A percentile compares a stretch with the other conserved stretches of the same genome.
phyloP scores from a whole-genome alignment of 306 rosid genomes.

The Malus sieversii region DNA sequence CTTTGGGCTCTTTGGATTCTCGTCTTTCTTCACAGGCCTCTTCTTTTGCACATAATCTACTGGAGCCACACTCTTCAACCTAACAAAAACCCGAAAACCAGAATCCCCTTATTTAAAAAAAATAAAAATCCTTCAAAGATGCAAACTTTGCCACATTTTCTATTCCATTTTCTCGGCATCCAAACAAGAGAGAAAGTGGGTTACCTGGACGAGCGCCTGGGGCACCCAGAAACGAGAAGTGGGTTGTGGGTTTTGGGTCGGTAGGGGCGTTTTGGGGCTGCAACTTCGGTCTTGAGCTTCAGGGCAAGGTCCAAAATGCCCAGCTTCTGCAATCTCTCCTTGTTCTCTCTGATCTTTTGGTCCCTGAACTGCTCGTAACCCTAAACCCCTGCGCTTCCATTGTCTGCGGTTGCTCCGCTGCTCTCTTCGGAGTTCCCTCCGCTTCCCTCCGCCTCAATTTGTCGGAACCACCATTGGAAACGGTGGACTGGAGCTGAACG shows the following conservation, averaged over 20 bases:
- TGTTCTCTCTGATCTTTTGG: too few relatives aligned
- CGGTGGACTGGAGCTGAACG: too few relatives aligned
- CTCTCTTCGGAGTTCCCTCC: too few relatives aligned
- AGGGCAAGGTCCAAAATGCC: too few relatives aligned
- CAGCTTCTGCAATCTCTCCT: too few relatives aligned
- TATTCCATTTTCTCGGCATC: neutral
- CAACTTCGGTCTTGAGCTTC: slow-evolving; percentile 30
- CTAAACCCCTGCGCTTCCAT: too few relatives aligned
- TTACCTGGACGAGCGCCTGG: slow-evolving; percentile 69
- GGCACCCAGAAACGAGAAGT: slow-evolving; percentile 2
- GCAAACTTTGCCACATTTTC: neutral
- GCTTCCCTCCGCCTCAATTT: too few relatives aligned
- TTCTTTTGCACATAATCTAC: slow-evolving; percentile 30
- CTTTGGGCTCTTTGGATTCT: neutral
- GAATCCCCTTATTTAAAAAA: neutral
- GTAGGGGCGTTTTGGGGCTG: slow-evolving; percentile 8
- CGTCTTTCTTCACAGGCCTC: neutral
- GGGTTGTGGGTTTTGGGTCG: neutral
- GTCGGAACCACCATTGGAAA: too few relatives aligned
- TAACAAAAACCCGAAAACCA: slow-evolving; percentile 17
- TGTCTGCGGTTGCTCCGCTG: too few relatives aligned
- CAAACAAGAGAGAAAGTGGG: neutral
- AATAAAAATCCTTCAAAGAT: neutral
- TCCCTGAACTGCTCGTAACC: too few relatives aligned
- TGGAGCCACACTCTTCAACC: slow-evolving; percentile 51